Conservation (phyloP, 495 filamentous ascomycete species). For the Niebla homalea region DNA sequence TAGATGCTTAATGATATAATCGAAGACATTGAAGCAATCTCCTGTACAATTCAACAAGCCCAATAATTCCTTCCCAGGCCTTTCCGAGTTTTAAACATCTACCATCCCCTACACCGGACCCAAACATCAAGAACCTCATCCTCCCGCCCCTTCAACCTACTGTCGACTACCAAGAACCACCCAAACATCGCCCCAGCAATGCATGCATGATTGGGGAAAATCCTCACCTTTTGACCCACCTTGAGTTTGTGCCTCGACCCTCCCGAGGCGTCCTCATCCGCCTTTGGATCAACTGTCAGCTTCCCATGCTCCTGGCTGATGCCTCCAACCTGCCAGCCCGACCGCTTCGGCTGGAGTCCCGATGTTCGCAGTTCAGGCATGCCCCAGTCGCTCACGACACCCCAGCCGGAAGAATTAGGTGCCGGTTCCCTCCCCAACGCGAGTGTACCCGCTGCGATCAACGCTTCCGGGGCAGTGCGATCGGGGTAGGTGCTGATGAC, state of each 20-base stretch:
- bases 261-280: background rate
- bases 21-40: no score
- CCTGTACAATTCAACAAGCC: no score
- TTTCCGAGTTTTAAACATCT: background rate
- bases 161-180: slow-evolving; percentile 69
- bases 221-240: slow-evolving; percentile 39
- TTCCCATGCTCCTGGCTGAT: slow-evolving; percentile 59
- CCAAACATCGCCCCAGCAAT: slow-evolving; percentile 59
- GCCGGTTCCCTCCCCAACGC: slow-evolving; percentile 70
- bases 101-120: slow-evolving; percentile 30
- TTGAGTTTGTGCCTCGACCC: slow-evolving; percentile 7
- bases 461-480: slow-evolving; percentile 41
- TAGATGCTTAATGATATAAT: background rate
- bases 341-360: background rate
- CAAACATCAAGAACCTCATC: slow-evolving; percentile 59
- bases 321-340: slow-evolving; percentile 46
- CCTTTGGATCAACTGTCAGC: slow-evolving; percentile 20
- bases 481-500: slow-evolving; percentile 57
- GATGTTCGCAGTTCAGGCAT: slow-evolving; percentile 1
- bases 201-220: slow-evolving; percentile 82
- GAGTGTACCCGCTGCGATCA: slow-evolving; percentile 57
- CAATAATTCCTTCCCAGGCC: no score
- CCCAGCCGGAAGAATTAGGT: slow-evolving; percentile 57
- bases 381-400: slow-evolving; percentile 52
- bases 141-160: slow-evolving; percentile 28